Evolutionary conservation across 352 stramenopile genomes (phyloP), one percentile per base, ranked within the genome.

Genomic region (Globisporangium acanthophoron): DNA sequence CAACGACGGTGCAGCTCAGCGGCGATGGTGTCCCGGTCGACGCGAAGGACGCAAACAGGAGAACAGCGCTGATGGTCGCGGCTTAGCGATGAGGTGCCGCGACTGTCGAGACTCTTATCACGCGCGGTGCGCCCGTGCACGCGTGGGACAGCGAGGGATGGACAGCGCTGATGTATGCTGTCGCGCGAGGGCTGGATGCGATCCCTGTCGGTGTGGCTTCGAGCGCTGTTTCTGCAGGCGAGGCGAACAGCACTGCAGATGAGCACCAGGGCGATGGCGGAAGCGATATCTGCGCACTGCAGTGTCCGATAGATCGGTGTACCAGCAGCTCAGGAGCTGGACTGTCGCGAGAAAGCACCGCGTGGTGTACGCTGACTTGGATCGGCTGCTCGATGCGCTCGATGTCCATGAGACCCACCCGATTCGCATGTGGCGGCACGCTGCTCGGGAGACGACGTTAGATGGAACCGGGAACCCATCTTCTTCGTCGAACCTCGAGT

Each of bases 331-430:
- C 20, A n/a, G 18, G 7, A 37, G 12, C 43, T 59, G 5, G 29
- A 27, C 54, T 13, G 54, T 46, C 27, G 20, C 54, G 5, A 43
- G 24, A 27, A 27, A 27, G 39, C 39, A 52, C 41, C 15, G 18
- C 8, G 41, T 59, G 18, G 21, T 59, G 18, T 52, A 52, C 16
- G 27, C 54, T 13, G 20, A 52, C 16, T 43, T 59, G 18, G 54
- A 59, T 21, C 27, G 43, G 1, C 18, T 59, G 29, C 12, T 59
- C 5, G 41, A 52, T 18, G 16, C 13, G 29, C 31, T 59, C 2
- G 41, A 15, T 7, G 54, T 59, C 16, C 3, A 3, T 5, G 31
- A 43, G 12, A 11, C 53, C 2, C 21, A 52, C 13, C 53, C 53
- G 43, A 58, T 58, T 18, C 53, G 41, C 5, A 20, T 11, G 5